Base-by-base conservation (phyloP, 23 red algal genomes). In the Gracilaria gracilis region DNA sequence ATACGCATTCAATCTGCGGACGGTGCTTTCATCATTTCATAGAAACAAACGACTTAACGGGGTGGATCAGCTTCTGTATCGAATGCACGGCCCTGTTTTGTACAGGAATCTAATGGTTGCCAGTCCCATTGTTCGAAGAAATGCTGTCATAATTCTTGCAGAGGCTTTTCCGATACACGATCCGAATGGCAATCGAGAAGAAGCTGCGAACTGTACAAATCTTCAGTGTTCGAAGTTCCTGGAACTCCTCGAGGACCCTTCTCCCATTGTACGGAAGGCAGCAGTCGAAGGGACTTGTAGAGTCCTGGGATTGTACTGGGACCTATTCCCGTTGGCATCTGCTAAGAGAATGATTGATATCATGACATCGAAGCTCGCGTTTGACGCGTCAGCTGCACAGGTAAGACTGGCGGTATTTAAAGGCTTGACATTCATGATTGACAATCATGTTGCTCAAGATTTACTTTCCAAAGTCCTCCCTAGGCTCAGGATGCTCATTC, bases 141-240 rank as follows among this genome's bases (percentile, higher is more conserved):
- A 81, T 51, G 80, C 91, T 12, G 81, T 85, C 6, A 85, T 57
- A 24, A 85, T 94, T 35, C 81, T 94, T 17, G 81, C 91, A 20
- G 91, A 94, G 23, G 81, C 81, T 20, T 94, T 86, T 67, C 91
- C 91, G 38, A 87, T 94, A 27, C 91, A 94, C 53, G 73, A 94
- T 47, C 91, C 91, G 8, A 66, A 39, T 67, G 71, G 28, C 21
- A 33, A 67, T 6, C 51, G 54, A 7, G 81, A 80, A 71, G 91
- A 46, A 67, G 74, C 87, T 66, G 72, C 40, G 7, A 80, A 75
- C 0, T 36, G 81, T 36, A 79, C 86, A 20, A 55, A 55, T 38
- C 49, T 38, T 57, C 91, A 94, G 58, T 81, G 81, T 31, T 57
- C 54, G 24, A 66, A 69, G 28, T 32, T 94, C 61, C 38, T 81